Evolutionary conservation across 2,329 filamentous ascomycete genomes (phyloP).

Genomic region (Neofusicoccum parvum): DNA sequence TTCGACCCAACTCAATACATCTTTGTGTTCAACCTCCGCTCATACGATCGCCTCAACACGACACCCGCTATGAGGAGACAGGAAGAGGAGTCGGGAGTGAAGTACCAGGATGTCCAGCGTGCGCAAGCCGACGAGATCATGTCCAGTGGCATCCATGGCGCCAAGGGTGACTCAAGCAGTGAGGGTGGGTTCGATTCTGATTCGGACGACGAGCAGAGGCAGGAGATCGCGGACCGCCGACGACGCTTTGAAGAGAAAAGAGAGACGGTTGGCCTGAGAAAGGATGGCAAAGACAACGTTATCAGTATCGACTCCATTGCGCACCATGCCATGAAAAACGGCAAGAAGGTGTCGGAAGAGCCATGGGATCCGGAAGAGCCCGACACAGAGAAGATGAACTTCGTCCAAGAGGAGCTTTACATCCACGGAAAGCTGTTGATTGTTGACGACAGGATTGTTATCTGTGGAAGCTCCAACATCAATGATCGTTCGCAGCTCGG

Average conservation of each 20-base stretch:
- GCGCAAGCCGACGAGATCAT: conserved; percentile 90
- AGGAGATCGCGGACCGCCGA: conserved; percentile 50
- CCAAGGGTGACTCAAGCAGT: conserved; percentile 25
- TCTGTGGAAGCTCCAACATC: conserved; percentile 86
- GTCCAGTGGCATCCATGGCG: conserved; percentile 69
- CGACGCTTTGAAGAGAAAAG: conserved; percentile 49
- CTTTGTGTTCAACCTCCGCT: conserved; percentile 91
- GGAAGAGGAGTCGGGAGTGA: conserved; percentile 79
- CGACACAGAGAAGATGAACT: conserved; percentile 79
- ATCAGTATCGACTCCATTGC: conserved; percentile 67
- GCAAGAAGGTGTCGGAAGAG: conserved; percentile 67
- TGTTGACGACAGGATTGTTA: conserved; percentile 79
- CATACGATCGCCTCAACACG: conserved; percentile 88
- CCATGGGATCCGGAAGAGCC: conserved; percentile 71
- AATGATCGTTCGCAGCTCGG: conserved; percentile 90
- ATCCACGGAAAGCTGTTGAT: conserved; percentile 91
- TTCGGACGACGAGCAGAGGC: conserved; percentile 38
- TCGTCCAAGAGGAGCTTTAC: conserved; percentile 95
- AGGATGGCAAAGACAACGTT: conserved; percentile 32
- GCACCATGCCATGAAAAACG: conserved; percentile 78
- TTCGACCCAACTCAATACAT: conserved; percentile 79
- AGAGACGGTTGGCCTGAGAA: conserved; percentile 41
- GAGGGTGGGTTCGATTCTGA: conserved; percentile 28
- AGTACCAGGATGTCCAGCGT: conserved; percentile 82
- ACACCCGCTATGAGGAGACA: conserved; percentile 72